Conservation (phyloP, 768 basidiomycete species). For the Ramaria sp. region DNA sequence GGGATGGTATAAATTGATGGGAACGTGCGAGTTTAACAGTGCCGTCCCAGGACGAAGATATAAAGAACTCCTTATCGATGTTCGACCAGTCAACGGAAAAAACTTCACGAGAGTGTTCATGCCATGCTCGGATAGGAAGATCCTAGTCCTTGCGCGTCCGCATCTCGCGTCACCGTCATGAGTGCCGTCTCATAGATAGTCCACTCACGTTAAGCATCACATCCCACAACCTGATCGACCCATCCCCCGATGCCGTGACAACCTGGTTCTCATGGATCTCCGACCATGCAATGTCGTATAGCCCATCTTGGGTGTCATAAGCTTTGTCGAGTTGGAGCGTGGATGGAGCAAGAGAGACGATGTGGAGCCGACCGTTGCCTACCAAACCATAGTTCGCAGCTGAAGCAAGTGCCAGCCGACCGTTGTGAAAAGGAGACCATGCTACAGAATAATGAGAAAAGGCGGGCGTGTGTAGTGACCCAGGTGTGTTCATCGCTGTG, state of each 20-base stretch:
- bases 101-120: constrained; percentile 88
- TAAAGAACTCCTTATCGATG: constrained; percentile 77
- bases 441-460: constrained; percentile 75
- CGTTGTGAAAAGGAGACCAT: constrained; percentile 80
- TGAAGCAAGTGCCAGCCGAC: constrained; percentile 67
- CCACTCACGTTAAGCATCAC: constrained; percentile 63
- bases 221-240: constrained; percentile 87
- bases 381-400: constrained; percentile 92
- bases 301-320: constrained; percentile 81
- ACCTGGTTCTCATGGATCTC: constrained; percentile 93
- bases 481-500: constrained; percentile 28
- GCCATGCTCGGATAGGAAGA: constrained; percentile 83
- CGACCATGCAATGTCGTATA: constrained; percentile 91
- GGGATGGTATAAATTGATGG: background rate
- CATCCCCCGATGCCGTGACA: constrained; percentile 81
- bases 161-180: constrained; percentile 9
- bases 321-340: constrained; percentile 50
- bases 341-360: constrained; percentile 36
- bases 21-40: constrained; percentile 70
- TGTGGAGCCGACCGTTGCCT: constrained; percentile 84
- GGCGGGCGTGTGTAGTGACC: constrained; percentile 59
- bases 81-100: constrained; percentile 96
- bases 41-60: constrained; percentile 88
- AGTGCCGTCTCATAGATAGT: constrained; percentile 7
- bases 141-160: constrained; percentile 40